Base-by-base conservation (phyloP, 1,284 basidiomycete species). In the Rhodotorula sp. region DNA sequence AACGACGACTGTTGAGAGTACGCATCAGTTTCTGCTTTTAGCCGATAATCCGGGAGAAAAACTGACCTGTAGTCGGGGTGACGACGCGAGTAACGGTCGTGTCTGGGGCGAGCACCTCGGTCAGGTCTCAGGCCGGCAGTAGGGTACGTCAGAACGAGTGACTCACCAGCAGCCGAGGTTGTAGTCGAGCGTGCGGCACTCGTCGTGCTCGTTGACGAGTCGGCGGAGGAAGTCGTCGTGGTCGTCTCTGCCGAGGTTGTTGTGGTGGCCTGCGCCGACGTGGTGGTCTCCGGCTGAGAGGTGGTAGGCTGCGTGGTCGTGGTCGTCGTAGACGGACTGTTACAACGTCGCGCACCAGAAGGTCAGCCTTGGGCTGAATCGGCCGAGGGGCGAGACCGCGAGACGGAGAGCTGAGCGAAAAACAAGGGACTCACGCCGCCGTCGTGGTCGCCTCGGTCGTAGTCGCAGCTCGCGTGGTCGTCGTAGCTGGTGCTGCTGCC, bases 11-110 rank as follows among this genome's bases (percentile, higher is more conserved):
- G 62, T n/a, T 2, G 12, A 23, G 19, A 0, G 6, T 6, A 43
- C 10, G 7, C 45, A 34, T 19, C 56, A 63, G 50, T 48, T 7
- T 54, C 47, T 48, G 43, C 31, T 45, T 23, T 31, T n/a, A 45
- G 19, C 19, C 38, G 54, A 34, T 31, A 23, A 16, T 8, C 31
- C 7, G 43, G 14, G 7, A 5, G n/a, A 52, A 64, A 31, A 58
- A 54, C 56, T 28, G 12, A 68, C 74, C 62, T 10, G 74, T 76
- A 5, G 72, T 72, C 19, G 72, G 74, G 4, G 74, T 76, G 52
- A 74, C 63, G 16, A 74, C 62, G 15, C 60, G 60, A 14, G 68
- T 67, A 5, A 76, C 66, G 48, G 72, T 73, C 21, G 65, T 70
- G 50, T 70, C 64, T 52, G 62, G 50, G 6, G 18, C 2, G 57